Base-by-base conservation (phyloP, 2,329 filamentous ascomycete genomes). In the Bipolaris zeicola region DNA sequence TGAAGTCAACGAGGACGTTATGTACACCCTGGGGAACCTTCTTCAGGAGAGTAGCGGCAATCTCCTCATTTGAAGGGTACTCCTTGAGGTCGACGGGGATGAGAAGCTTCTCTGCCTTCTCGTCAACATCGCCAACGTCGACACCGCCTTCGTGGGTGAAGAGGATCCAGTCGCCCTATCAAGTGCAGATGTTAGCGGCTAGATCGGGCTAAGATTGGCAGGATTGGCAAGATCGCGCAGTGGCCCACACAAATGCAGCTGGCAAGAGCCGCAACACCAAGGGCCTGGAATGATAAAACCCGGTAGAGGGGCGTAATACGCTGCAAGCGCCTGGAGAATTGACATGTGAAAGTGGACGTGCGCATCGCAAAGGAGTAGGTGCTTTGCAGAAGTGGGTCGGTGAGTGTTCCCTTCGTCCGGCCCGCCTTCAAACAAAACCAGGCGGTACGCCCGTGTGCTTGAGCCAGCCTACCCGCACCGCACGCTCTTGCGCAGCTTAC, bases 91-190 rank as follows among this genome's bases (percentile, higher is more conserved):
- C 93, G 73, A 99, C 95, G 70, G 95, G 94, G 72, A 99, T 92
- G 76, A 99, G 83, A 63, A 99, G 87, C 89, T 98, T 99, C 87
- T 98, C 92, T 64, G 95, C 95, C 86, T 99, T 99, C 65, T 88
- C 92, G 75, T 99, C 95, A 67, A 99, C 95, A 87, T 99, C 95
- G 78, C 95, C 95, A 72, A 99, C 95, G 81, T 99, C 95, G 68
- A 99, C 93, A 90, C 95, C 95, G 85, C 95, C 95, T 82, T 99
- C 95, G 82, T 99, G 92, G 74, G 94, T 97, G 85, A 99, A 99
- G 76, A 99, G 91, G 77, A 99, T 97, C 92, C 93, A 98, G 81
- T 99, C 95, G 76, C 95, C 95, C 95, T 98, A 31, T 31, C 2
- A 77, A 62, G 57, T 60, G 64, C 60, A 64, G 58, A 60, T 48